phyloP scores from a whole-genome alignment of 139 green algal species.

The Chlamydomonas sp. region DNA sequence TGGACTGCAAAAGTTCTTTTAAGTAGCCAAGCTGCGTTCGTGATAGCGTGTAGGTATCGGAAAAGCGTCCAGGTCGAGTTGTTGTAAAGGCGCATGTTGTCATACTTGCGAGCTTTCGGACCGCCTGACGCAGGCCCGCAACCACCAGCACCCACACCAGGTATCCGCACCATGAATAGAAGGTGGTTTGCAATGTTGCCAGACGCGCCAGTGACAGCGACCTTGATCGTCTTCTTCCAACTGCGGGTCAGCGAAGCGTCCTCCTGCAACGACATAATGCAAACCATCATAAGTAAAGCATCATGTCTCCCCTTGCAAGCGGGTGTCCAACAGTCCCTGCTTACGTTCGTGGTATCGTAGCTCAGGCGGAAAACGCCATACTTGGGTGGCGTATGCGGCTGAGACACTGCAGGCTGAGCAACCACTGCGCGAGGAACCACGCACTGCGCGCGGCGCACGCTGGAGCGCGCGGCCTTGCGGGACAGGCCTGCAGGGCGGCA shows the following conservation, averaged over 20 bases:
- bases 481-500: conserved; percentile 4
- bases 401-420: background rate
- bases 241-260: conserved; percentile 62
- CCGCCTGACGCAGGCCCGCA: background rate
- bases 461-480: conserved; percentile 4
- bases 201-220: conserved; percentile 84
- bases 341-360: conserved; percentile 52
- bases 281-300: background rate
- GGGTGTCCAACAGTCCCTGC: background rate
- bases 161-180: conserved; percentile 86
- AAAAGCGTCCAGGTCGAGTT: no score
- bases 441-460: background rate
- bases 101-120: background rate
- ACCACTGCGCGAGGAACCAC: background rate
- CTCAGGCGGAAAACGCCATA: conserved; percentile 60
- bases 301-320: background rate
- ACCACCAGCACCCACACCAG: background rate
- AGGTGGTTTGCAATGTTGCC: conserved; percentile 95
- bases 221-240: conserved; percentile 83
- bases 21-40: no score
- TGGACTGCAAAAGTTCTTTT: no score
- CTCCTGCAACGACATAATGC: conserved; percentile 51
- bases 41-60: no score
- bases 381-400: background rate
- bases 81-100: background rate